Evolutionary conservation across 352 stramenopile genomes (phyloP), one percentile per base, ranked within the genome.

Genomic region (Globisporangium apiculatum): DNA sequence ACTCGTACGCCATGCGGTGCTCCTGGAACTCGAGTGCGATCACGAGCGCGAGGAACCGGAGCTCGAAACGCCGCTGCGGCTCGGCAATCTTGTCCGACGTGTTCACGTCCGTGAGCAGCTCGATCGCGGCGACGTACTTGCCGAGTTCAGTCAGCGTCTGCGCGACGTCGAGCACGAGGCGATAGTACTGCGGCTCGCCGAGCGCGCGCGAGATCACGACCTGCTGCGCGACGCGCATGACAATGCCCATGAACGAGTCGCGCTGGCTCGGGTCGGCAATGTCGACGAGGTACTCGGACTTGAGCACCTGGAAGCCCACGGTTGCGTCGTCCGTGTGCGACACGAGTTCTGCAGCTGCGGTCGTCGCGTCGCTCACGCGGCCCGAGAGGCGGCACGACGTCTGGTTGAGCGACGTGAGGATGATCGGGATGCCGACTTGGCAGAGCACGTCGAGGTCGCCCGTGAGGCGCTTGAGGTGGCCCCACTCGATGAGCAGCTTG

Each of bases 1-100:
- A 94, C 57, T 94, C 84, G 64, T 94, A 94, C 15, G 84, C 84
- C 84, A 94, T 94, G 40, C 84, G 82, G 50, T 88, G 84, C 51
- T 94, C 84, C 55, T 87, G 88, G 57, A 92, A 91, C 56, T 91
- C 79, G 24, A 94, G 71, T 10, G 84, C 78, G 17, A 92, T 89
- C 41, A 90, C 77, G n/a, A 94, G 71, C 8, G 84, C 84, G 17
- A 92, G 63, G 53, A 94, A 94, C 6, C 84, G 80, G 17, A 94
- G 51, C 60, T 94, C 82, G 50, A 92, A 94, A 36, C 84, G 78
- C 42, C 89, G 55, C 7, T 75, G 70, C 7, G 79, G 76, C 50
- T 89, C 69, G 12, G 74, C 71, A 18, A 94, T 87, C 62, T 94
- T 94, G 60, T 92, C 79, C 0, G 80, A 91, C 18, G 82, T 89